Percentiles rank a stretch among this genome's conserved stretches.
Evolutionary conservation across 2,329 filamentous ascomycete genomes (phyloP).

Genomic region (Hyphodiscus sp.): DNA sequence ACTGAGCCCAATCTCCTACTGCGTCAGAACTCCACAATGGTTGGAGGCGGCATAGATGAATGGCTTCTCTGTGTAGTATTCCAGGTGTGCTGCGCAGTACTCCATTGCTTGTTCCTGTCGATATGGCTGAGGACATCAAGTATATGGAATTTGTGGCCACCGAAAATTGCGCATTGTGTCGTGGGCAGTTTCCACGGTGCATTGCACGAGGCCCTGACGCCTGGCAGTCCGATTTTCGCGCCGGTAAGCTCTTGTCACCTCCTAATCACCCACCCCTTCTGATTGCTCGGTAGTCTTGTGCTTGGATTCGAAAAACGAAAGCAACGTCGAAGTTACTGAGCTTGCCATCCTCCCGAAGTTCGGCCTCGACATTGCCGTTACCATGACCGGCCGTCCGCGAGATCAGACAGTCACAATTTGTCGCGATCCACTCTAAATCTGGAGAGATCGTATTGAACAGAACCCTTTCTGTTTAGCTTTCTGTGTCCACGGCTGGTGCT

Average conservation of each 20-base stretch:
- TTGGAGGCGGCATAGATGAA: no score
- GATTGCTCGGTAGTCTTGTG: constrained; percentile 1
- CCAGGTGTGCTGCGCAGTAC: no score
- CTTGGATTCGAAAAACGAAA: constrained; percentile 4
- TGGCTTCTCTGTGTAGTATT: no score
- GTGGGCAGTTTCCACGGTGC: constrained; percentile 3
- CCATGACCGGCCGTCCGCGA: constrained; percentile 1
- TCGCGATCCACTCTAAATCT: not conserved
- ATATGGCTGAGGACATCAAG: no score
- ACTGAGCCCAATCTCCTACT: no score
- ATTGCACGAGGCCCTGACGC: not conserved
- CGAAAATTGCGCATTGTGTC: constrained; percentile 8
- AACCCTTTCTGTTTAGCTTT: no score
- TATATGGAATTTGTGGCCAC: constrained; percentile 5
- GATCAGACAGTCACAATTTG: constrained; percentile 5
- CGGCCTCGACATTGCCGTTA: constrained; percentile 6
- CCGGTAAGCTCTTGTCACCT: constrained; percentile 4
- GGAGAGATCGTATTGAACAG: not conserved
- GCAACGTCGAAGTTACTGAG: constrained; percentile 4
- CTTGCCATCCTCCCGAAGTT: constrained; percentile 1
- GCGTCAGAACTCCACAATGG: no score
- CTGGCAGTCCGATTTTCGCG: constrained; percentile 10
- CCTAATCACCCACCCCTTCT: no score
- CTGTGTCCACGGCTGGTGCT: constrained; percentile 13
- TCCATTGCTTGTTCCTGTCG: no score